A percentile compares a stretch with the other conserved stretches of the same genome.
These are phyloP conservation scores for Ophiostoma quercus DNA, from an alignment of 2,329 filamentous ascomycete species.

Conservation along the genomic window DNA sequence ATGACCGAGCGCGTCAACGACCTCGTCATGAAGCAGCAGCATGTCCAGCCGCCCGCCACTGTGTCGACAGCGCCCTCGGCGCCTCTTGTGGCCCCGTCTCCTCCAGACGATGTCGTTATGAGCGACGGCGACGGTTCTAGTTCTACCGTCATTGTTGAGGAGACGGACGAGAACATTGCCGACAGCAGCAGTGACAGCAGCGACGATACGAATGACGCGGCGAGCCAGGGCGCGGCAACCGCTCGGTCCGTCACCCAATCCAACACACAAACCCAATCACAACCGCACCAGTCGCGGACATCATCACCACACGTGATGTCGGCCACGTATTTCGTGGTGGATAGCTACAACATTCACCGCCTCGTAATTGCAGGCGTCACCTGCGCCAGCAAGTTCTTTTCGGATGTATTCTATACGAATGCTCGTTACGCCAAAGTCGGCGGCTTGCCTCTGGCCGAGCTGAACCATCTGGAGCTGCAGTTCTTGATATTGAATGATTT, in stretches of 20 bases:
- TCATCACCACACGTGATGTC: slow-evolving; percentile 5
- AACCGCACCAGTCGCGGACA: background rate
- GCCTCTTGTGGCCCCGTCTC: slow-evolving; percentile 6
- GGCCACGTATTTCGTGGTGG: slow-evolving; percentile 76
- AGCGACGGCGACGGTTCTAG: slow-evolving; percentile 32
- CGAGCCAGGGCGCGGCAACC: background rate
- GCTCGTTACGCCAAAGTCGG: slow-evolving; percentile 99
- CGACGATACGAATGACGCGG: slow-evolving; percentile 17
- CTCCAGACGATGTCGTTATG: background rate
- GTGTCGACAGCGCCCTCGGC: slow-evolving; percentile 27
- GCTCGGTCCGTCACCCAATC: background rate
- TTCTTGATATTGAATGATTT: slow-evolving; percentile 96
- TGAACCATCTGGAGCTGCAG: slow-evolving; percentile 94
- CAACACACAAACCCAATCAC: background rate
- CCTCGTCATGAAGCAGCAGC: slow-evolving; percentile 63
- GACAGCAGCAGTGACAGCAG: slow-evolving; percentile 35
- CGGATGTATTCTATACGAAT: slow-evolving; percentile 97
- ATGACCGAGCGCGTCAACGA: slow-evolving; percentile 97
- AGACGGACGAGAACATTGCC: slow-evolving; percentile 48
- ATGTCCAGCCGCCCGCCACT: slow-evolving; percentile 30
- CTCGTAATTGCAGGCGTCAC: slow-evolving; percentile 95
- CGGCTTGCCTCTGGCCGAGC: slow-evolving; percentile 80
- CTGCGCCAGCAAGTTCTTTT: slow-evolving; percentile 99
- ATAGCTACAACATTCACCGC: slow-evolving; percentile 98
- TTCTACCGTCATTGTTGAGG: slow-evolving; percentile 36